Evolutionary conservation across 2,329 filamentous ascomycete genomes (phyloP), one percentile per base, ranked within the genome.

Genomic region (Colletotrichum musicola): DNA sequence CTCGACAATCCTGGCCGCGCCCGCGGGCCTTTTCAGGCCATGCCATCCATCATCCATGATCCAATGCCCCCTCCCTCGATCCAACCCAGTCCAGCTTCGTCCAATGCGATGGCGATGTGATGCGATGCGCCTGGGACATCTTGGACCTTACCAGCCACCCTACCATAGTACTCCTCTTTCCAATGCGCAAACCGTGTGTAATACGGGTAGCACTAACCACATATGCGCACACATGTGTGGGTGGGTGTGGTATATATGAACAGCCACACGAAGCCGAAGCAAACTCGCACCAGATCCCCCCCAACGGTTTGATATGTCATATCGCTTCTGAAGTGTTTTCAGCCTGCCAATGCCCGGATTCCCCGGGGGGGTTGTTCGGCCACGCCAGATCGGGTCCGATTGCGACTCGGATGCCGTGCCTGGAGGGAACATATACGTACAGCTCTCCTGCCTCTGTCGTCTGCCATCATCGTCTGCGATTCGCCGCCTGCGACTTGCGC

Each of bases 1-100:
- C 61, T 59, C 65, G 14, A 53, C 54, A 59, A 64, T 68, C 61
- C 65, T 60, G 61, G 49, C 42, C 16, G 40, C 47, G 40, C 20
- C 38, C 47, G 60, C 53, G 51, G 59, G 18, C 59, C 60, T 57
- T 25, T 25, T 25, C 46, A 27, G 38, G 47, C 40, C 53, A 35
- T 35, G 30, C 30, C 30, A 35, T 35, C 30, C 30, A 35, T 35
- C 30, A 49, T 55, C 56, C 56, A 40, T 62, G 40, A 49, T 55
- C 56, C 56, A 40, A 54, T 27, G 49, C 14, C 47, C 50, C 35
- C 30, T 35, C 30, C 10, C 30, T 35, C 30, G 30, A 46, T 46
- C 49, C 59, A 62, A 62, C 54, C 40, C 47, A 27, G 49, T 53
- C 30, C 58, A 35, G 35, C 49, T 61, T 30, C 51, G 18, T 46